These are phyloP conservation scores for Gymnopus androsaceus DNA, from an alignment of 1,284 basidiomycete genomes.

Conservation along the genomic window DNA sequence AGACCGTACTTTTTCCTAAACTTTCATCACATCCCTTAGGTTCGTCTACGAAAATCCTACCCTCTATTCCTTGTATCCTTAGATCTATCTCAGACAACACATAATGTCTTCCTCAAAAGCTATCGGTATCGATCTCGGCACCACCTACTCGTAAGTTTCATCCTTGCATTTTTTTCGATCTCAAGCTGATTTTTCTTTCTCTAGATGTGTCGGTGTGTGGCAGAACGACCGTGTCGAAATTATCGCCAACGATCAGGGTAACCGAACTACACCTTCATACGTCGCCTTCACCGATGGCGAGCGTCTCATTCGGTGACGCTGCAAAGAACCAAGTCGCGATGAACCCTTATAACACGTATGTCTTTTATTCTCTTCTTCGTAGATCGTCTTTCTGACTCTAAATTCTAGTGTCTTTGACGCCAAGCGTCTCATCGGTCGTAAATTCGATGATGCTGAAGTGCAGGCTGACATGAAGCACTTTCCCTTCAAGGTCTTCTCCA, in stretches of 20 bases:
- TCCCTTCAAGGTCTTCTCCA: slow-evolving; percentile 75
- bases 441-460: slow-evolving; percentile 72
- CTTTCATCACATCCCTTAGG: no score
- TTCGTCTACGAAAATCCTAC: no score
- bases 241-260: slow-evolving; percentile 84
- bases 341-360: slow-evolving; percentile 47
- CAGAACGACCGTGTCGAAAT: slow-evolving; percentile 76
- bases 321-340: slow-evolving; percentile 77
- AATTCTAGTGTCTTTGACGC: slow-evolving; percentile 66
- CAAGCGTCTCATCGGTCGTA: slow-evolving; percentile 82
- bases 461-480: slow-evolving; percentile 80
- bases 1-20: no score
- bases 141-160: slow-evolving; percentile 75
- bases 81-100: no score
- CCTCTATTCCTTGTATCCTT: no score
- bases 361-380: slow-evolving; percentile 17
- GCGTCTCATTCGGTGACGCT: slow-evolving; percentile 79
- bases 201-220: slow-evolving; percentile 43
- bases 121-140: slow-evolving; percentile 91
- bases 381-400: slow-evolving; percentile 16
- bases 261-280: slow-evolving; percentile 84
- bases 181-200: slow-evolving; percentile 15
- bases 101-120: slow-evolving; percentile 74
- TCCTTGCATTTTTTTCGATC: slow-evolving; percentile 11
- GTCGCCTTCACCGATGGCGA: slow-evolving; percentile 79